phyloP scores from a whole-genome alignment of 225 moss, liverwort and hornwort genomes.

The Marchantia polymorpha region DNA sequence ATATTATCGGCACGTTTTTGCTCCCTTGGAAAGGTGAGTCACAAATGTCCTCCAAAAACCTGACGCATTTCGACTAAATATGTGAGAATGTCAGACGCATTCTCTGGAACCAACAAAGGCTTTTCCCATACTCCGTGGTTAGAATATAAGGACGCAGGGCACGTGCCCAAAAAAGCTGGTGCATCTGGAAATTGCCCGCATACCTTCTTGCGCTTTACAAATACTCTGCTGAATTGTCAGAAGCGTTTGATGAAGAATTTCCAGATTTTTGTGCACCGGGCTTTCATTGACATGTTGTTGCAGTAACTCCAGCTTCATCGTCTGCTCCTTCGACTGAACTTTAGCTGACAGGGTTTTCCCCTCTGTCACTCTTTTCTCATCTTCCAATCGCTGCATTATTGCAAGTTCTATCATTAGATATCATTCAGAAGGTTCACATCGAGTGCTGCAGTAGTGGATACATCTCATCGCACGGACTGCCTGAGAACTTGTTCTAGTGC shows the following conservation, averaged over 20 bases:
- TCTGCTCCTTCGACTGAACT: conserved; percentile 50
- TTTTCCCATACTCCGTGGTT: too few species aligned
- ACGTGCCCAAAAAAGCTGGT: background rate
- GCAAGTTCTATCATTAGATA: background rate
- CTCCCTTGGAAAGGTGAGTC: background rate
- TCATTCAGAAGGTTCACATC: background rate
- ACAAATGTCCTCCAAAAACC: background rate
- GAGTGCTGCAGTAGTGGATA: background rate
- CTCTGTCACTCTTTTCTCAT: conserved; percentile 36
- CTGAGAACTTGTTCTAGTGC: too few species aligned
- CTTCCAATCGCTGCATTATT: conserved; percentile 48
- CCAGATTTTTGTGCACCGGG: conserved; percentile 41
- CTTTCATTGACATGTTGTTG: conserved; percentile 42
- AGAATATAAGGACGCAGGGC: background rate
- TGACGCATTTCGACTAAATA: background rate
- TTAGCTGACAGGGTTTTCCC: conserved; percentile 33
- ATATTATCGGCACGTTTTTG: background rate
- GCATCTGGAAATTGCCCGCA: background rate
- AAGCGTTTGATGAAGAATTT: conserved; percentile 47
- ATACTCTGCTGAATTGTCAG: conserved; percentile 44
- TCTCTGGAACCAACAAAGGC: background rate
- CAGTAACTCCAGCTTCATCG: conserved; percentile 32
- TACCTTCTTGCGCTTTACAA: conserved; percentile 57
- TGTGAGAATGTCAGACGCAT: background rate
- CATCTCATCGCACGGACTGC: background rate